Percentiles rank a stretch among this genome's conserved stretches.
Evolutionary conservation across 352 stramenopile species (phyloP).

Genomic region (Peronospora destructor): DNA sequence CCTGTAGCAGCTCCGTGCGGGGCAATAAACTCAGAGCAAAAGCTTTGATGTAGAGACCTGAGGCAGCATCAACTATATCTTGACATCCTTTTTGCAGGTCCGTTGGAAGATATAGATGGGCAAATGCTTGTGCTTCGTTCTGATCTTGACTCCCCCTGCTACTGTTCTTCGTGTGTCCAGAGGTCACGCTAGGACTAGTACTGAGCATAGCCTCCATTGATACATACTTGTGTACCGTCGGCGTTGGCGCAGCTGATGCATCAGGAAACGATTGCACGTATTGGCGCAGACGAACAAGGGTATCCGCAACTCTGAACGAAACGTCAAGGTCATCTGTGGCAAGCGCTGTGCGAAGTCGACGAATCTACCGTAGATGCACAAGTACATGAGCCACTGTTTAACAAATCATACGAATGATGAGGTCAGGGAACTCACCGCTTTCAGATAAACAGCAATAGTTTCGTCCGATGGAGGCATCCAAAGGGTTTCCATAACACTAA

Average conservation of each 20-base stretch:
- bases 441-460: slow-evolving; percentile 22
- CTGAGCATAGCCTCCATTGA: slow-evolving; percentile 43
- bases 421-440: slow-evolving; percentile 25
- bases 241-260: slow-evolving; percentile 9
- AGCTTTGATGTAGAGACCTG: slow-evolving; percentile 32
- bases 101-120: slow-evolving; percentile 15
- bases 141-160: slow-evolving; percentile 11
- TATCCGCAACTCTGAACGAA: slow-evolving; percentile 21
- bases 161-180: slow-evolving; percentile 11
- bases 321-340: slow-evolving; percentile 12
- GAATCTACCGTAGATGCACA: slow-evolving; percentile 22
- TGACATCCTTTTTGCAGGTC: slow-evolving; percentile 26
- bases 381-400: background rate
- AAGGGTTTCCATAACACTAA: slow-evolving; percentile 13
- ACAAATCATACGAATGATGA: background rate
- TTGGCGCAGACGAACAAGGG: slow-evolving; percentile 35
- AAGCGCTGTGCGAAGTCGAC: slow-evolving; percentile 23
- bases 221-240: slow-evolving; percentile 26
- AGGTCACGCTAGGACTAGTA: slow-evolving; percentile 27
- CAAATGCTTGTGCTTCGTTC: slow-evolving; percentile 23
- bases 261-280: slow-evolving; percentile 29
- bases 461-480: slow-evolving; percentile 9
- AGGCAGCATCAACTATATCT: slow-evolving; percentile 26
- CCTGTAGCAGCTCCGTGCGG: slow-evolving; percentile 40
- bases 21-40: slow-evolving; percentile 24